Percentiles rank a stretch among this genome's conserved stretches.
Evolutionary conservation across 805 yeast genomes (phyloP).

Genomic region (Cyberlindnera americana): DNA sequence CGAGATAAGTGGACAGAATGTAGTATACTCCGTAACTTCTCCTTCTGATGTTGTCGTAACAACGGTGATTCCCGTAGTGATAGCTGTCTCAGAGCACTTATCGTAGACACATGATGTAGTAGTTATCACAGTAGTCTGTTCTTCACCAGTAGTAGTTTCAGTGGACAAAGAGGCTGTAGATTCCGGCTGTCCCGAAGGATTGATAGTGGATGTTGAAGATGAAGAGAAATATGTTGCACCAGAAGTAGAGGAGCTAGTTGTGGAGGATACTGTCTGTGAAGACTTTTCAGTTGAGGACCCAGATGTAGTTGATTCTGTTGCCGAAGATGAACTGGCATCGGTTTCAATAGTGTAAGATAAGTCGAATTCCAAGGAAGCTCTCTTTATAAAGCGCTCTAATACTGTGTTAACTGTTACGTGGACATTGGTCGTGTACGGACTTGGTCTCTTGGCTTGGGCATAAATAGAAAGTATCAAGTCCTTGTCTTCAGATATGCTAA

Average conservation of each 20-base stretch:
- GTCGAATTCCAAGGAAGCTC: neutral
- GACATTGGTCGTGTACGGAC: conserved; percentile 43
- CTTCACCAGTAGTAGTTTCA: neutral
- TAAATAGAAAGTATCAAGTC: conserved; percentile 30
- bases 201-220: neutral
- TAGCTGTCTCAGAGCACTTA: no score
- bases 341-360: neutral
- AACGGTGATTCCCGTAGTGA: no score
- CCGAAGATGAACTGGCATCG: neutral
- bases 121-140: no score
- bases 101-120: no score
- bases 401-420: conserved; percentile 24
- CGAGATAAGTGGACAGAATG: neutral
- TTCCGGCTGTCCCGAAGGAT: neutral
- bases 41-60: no score
- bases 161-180: no score
- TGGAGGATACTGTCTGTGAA: neutral
- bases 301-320: neutral
- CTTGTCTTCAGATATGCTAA: conserved; percentile 38
- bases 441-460: conserved; percentile 64
- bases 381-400: conserved; percentile 4
- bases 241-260: neutral
- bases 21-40: no score
- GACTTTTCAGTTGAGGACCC: neutral
- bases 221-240: neutral